These are phyloP conservation scores for Berkeleyomyces rouxiae DNA, from an alignment of 2,329 filamentous ascomycete genomes.

Conservation along the genomic window DNA sequence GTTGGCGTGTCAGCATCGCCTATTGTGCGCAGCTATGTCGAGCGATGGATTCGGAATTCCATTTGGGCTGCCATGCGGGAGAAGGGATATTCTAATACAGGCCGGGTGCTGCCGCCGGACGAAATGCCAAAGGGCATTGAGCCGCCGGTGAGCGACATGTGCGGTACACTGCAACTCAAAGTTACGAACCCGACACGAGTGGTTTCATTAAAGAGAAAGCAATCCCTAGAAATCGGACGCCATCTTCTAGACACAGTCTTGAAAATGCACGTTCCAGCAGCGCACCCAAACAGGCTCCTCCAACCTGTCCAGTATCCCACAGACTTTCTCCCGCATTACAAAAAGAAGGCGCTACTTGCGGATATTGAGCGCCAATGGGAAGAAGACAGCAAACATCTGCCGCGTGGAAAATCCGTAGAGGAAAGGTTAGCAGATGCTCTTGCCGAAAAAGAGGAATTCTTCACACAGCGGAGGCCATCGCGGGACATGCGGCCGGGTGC, in stretches of 20 bases:
- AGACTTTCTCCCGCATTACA: constrained; percentile 8
- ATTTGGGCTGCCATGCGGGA: constrained; percentile 12
- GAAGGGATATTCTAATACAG: constrained; percentile 9
- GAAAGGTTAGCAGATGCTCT: not conserved
- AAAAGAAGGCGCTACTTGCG: constrained; percentile 6
- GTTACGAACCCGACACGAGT: constrained; percentile 5
- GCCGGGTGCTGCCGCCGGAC: constrained; percentile 4
- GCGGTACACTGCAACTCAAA: constrained; percentile 9
- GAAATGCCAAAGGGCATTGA: not conserved
- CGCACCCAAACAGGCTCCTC: not conserved
- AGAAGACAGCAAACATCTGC: not conserved
- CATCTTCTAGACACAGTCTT: constrained; percentile 2
- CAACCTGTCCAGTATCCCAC: constrained; percentile 8
- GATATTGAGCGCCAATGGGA: constrained; percentile 3
- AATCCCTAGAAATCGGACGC: constrained; percentile 5
- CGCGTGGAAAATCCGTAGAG: not conserved
- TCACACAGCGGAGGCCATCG: not conserved
- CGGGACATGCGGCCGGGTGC: not conserved
- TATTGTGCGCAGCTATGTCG: constrained; percentile 12
- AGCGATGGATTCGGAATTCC: constrained; percentile 12
- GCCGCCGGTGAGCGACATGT: constrained; percentile 1
- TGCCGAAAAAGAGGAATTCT: not conserved
- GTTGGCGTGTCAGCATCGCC: constrained; percentile 7
- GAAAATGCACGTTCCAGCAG: not conserved
- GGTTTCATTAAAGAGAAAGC: not conserved